Conservation (phyloP, 768 basidiomycete species). For the Tephrocybe sp. region DNA sequence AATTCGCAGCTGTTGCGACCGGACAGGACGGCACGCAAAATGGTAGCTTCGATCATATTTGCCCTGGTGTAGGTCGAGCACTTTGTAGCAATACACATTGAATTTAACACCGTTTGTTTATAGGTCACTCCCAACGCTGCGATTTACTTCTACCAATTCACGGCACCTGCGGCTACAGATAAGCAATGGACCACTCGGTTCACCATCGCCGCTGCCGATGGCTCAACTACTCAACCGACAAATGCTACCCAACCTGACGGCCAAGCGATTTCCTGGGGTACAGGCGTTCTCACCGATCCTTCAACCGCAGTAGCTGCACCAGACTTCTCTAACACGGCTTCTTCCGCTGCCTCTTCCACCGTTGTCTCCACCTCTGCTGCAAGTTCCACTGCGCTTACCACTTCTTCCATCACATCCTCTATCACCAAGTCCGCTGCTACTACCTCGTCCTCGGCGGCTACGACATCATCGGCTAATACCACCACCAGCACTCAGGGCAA, state of each 20-base stretch:
- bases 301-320: slow-evolving; percentile 38
- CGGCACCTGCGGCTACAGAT: slow-evolving; percentile 34
- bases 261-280: slow-evolving; percentile 64
- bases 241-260: slow-evolving; percentile 52
- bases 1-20: slow-evolving; percentile 53
- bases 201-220: slow-evolving; percentile 56
- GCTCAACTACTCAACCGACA: slow-evolving; percentile 43
- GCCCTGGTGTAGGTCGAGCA: slow-evolving; percentile 54
- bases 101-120: background rate
- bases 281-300: slow-evolving; percentile 51
- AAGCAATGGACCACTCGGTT: slow-evolving; percentile 76
- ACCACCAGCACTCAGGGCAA: slow-evolving; percentile 16
- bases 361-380: slow-evolving; percentile 4
- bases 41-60: slow-evolving; percentile 53
- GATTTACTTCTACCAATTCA: slow-evolving; percentile 84
- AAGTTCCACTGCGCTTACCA: background rate
- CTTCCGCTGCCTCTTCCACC: background rate
- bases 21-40: slow-evolving; percentile 59
- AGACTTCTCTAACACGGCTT: background rate
- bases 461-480: slow-evolving; percentile 4
- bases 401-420: background rate
- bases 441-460: slow-evolving; percentile 3
- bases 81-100: background rate
- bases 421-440: slow-evolving; percentile 13
- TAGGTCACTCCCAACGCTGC: slow-evolving; percentile 62